Percentiles rank a stretch among this genome's conserved stretches.
Conservation (phyloP, 83 land plant species). For the Picea abies region DNA sequence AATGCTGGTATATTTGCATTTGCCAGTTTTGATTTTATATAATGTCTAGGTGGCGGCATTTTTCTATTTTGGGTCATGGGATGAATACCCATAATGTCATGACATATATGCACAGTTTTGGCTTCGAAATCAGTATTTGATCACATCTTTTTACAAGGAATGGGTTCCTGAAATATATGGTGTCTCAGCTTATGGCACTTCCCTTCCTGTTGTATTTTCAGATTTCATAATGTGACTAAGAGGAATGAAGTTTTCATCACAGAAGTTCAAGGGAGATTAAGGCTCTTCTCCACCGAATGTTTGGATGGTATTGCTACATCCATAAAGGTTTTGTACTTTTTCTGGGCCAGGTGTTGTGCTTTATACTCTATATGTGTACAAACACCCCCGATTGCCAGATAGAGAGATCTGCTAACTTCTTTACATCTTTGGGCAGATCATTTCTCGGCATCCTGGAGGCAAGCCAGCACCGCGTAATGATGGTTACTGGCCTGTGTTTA, state of each 20-base stretch:
- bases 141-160: no score
- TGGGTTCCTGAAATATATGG: not conserved
- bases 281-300: conserved; percentile 21
- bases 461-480: conserved; percentile 41
- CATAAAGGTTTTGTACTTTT: conserved; percentile 16
- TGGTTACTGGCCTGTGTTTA: conserved; percentile 53
- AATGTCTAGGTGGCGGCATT: not conserved
- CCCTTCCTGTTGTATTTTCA: not conserved
- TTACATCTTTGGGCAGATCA: conserved; percentile 24
- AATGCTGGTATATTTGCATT: not conserved
- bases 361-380: not conserved
- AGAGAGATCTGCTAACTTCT: not conserved
- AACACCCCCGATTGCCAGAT: not conserved
- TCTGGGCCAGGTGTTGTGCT: no score
- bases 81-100: not conserved
- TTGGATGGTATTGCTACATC: conserved; percentile 16
- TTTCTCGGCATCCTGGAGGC: conserved; percentile 39
- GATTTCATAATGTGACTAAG: conserved; percentile 29
- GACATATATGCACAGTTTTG: not conserved
- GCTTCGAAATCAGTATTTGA: not conserved
- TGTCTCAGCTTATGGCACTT: not conserved
- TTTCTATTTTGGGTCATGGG: no score
- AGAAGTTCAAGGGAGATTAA: conserved; percentile 20
- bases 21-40: not conserved
- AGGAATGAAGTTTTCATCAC: conserved; percentile 30